Evolutionary conservation across 225 moss, liverwort and hornwort genomes (phyloP), one percentile per base, ranked within the genome.

Genomic region (Bryum argenteum): DNA sequence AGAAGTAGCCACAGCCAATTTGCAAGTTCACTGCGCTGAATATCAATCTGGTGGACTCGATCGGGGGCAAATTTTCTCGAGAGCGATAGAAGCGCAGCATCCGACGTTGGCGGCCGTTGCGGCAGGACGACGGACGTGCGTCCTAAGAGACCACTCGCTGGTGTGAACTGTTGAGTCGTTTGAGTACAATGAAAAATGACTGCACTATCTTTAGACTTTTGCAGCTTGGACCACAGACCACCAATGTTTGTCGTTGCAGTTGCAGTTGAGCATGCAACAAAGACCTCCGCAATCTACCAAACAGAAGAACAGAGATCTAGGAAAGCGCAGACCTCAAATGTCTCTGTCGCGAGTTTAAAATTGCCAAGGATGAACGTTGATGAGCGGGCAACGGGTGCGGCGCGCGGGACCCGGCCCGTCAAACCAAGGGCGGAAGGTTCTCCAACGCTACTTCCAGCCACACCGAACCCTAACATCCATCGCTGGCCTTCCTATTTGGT

Each of bases 391-490:
- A 77, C 58, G 70, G 77, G 76, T 63, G 76, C 56, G 63, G 71
- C 51, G 58, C 67, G 71, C 67, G 71, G 75, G 80, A 48, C 80
- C 75, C 75, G 66, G 55, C 76, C 74, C 69, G 57, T 48, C 57
- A 57, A 78, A 66, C 70, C 70, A 39, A 38, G 71, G 66, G 54
- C 53, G 71, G 75, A 61, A 66, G 59, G 60, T 72, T 76, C 38
- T 63, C 64, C 77, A 72, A 58, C 70, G 65, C 73, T 77, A 74
- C 77, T 81, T 81, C 81, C 77, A 70, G 70, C 68, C 60, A 13
- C 77, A 77, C 81, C 65, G 60, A 81, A 61, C 77, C 77, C 81
- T 81, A 78, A 74, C 73, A 78, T 48, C n/a, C 73, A 20, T 64
- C 69, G n/a, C 18, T 57, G 54, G 48, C 40, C 40, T 65, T 40